Evolutionary conservation across 2,329 filamentous ascomycete species (phyloP), one percentile per base, ranked within the genome.

Genomic region (Alternaria alternata): DNA sequence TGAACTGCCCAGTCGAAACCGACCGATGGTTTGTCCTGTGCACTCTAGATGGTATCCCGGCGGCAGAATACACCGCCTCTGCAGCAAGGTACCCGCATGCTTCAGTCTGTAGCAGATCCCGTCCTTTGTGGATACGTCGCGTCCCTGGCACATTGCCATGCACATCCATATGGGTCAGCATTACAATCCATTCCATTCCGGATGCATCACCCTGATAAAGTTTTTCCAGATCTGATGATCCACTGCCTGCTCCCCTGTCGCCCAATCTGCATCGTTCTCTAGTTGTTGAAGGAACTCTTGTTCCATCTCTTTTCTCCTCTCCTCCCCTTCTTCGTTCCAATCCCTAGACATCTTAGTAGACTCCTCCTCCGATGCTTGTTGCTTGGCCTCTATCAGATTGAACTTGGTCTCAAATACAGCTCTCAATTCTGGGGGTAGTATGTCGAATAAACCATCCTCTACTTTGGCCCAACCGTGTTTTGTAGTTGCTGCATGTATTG

Each of bases 401-500:
- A 16, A 3, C 4, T 32, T 48, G 12, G 28, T 4, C 44, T 48
- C 18, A 32, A 48, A 48, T 3, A 11, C 18, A 2, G n/a, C 18
- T 48, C 44, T 28, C 44, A 34, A 20, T 34, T 48, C 44, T 48
- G 44, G 20, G 18, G 44, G 44, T 20, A 48, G 28, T 48, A 34
- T 48, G 7, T 48, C n/a, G 11, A 34, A 48, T 12, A 16, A 9
- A 48, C 1, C 28, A n/a, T 59, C 14, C 20, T 41, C 54, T 18
- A 56, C 26, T 57, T 44, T 6, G 16, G n/a, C 44, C 26, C 5
- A 48, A 9, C 44, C 28, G 38, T 47, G 44, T 52, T 61, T 58
- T 24, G 52, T 12, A 38, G 58, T 54, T 52, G 54, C 55, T 24
- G 66, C 66, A 61, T 69, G 66, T n/a, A 52, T 12, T 24, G 60